phyloP scores from a whole-genome alignment of 805 yeast species.

The Candida sanyiensis region DNA sequence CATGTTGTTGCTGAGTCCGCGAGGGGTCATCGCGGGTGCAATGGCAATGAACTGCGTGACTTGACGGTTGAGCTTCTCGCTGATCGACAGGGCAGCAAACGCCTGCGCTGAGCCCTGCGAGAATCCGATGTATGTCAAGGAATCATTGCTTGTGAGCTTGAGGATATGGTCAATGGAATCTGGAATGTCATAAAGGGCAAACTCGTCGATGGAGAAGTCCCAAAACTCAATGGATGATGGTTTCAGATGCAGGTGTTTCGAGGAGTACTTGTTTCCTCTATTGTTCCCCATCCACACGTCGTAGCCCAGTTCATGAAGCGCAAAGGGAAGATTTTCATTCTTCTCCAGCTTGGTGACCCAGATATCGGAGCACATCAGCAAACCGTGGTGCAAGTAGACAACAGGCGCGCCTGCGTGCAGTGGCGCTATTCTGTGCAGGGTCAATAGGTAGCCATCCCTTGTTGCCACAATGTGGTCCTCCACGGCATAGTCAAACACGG shows the following conservation, averaged over 20 bases:
- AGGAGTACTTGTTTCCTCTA: constrained; percentile 86
- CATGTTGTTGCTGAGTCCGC: constrained; percentile 69
- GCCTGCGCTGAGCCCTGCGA: constrained; percentile 95
- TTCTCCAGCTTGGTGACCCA: constrained; percentile 56
- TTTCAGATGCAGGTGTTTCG: constrained; percentile 22
- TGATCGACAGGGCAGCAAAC: constrained; percentile 70
- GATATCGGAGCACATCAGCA: constrained; percentile 83
- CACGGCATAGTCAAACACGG: constrained; percentile 58
- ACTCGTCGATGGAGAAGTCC: constrained; percentile 89
- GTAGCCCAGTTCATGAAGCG: constrained; percentile 71
- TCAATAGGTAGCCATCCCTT: constrained; percentile 68
- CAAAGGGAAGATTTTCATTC: constrained; percentile 60
- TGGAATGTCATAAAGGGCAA: constrained; percentile 88
- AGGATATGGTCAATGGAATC: constrained; percentile 72
- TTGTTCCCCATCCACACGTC: constrained; percentile 96
- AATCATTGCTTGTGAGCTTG: constrained; percentile 35
- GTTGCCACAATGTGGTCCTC: constrained; percentile 79
- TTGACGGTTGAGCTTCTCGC: constrained; percentile 54
- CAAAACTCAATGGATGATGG: constrained; percentile 51
- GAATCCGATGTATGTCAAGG: constrained; percentile 75
- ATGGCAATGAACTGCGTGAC: constrained; percentile 65
- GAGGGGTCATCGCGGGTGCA: constrained; percentile 93
- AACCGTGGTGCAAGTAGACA: constrained; percentile 86
- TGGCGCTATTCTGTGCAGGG: constrained; percentile 66
- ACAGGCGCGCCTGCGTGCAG: constrained; percentile 34